These are phyloP conservation scores for Populus ilicifolia DNA, from an alignment of 345 rosid genomes.

Conservation along the genomic window DNA sequence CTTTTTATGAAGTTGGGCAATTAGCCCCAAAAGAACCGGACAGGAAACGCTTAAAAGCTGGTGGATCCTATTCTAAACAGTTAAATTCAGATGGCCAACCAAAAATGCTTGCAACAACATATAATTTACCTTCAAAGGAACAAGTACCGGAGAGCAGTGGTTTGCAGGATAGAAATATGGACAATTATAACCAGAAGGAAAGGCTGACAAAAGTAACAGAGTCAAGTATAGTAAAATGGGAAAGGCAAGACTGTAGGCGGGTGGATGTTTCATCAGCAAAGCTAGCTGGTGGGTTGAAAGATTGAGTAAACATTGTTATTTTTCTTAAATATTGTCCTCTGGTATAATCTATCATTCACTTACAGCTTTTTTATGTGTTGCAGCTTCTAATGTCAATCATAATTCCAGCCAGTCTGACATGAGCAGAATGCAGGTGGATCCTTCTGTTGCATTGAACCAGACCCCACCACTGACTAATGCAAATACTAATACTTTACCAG, in stretches of 20 bases:
- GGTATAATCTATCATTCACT: conserved; percentile 1
- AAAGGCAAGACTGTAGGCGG: conserved; percentile 36
- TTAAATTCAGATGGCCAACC: conserved; percentile 26
- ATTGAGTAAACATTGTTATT: conserved; percentile 23
- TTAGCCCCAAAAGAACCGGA: conserved; percentile 50
- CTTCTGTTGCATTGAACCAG: conserved; percentile 28
- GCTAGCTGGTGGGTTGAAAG: conserved; percentile 20
- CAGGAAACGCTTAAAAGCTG: conserved; percentile 58
- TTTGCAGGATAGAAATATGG: conserved; percentile 19
- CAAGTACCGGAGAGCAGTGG: conserved; percentile 21
- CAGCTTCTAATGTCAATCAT: conserved; percentile 46
- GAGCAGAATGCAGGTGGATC: conserved; percentile 35
- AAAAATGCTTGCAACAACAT: conserved; percentile 28
- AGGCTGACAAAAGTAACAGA: conserved; percentile 30
- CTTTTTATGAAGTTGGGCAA: conserved; percentile 35
- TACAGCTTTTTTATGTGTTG: conserved; percentile 13
- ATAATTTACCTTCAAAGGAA: conserved; percentile 29
- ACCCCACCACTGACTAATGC: conserved; percentile 24
- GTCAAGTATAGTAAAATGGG: conserved; percentile 29
- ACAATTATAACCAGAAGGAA: conserved; percentile 28
- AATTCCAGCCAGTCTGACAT: conserved; percentile 33
- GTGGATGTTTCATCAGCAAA: conserved; percentile 33
- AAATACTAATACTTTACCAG: conserved; percentile 26
- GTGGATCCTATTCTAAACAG: conserved; percentile 36
- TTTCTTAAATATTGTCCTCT: conserved; percentile 5